Evolutionary conservation across 768 basidiomycete genomes (phyloP).

Genomic region (Grammothele lineata): DNA sequence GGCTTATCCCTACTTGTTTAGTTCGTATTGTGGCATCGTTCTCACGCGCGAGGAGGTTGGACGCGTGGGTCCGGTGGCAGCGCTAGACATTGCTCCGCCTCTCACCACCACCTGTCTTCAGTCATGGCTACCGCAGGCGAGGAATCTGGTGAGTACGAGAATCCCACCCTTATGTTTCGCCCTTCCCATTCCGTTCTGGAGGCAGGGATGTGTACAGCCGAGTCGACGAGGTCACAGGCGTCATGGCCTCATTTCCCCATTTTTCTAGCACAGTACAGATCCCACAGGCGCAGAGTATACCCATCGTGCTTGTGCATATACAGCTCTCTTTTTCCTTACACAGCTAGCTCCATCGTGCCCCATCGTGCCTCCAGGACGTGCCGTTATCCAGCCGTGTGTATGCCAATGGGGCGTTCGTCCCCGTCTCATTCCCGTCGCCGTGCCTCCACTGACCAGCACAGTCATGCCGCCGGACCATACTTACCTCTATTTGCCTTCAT

Average conservation of each 20-base stretch:
- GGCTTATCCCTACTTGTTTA: too few species aligned
- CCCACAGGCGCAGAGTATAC: slow-evolving; percentile 39
- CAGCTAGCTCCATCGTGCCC: slow-evolving; percentile 7
- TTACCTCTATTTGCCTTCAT: slow-evolving; percentile 40
- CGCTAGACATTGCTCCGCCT: too few species aligned
- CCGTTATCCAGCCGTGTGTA: too few species aligned
- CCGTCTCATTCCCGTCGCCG: background rate
- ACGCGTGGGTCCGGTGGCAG: too few species aligned
- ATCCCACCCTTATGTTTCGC: slow-evolving; percentile 2
- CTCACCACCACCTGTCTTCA: too few species aligned
- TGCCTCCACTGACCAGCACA: slow-evolving; percentile 32
- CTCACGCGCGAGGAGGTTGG: too few species aligned
- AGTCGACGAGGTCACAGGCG: slow-evolving; percentile 16
- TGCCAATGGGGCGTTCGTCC: too few species aligned
- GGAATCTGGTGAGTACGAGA: slow-evolving; percentile 16
- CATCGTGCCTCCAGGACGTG: background rate
- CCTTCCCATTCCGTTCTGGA: slow-evolving; percentile 19
- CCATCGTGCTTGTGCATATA: slow-evolving; percentile 25
- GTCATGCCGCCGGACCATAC: slow-evolving; percentile 9
- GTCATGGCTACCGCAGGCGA: slow-evolving; percentile 13
- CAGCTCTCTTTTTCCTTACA: slow-evolving; percentile 24
- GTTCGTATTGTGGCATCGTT: too few species aligned
- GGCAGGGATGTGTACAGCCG: slow-evolving; percentile 18
- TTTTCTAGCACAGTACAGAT: slow-evolving; percentile 39
- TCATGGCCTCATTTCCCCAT: slow-evolving; percentile 27